Conservation (phyloP, 2,329 filamentous ascomycete species). For the Thelonectria rubi region DNA sequence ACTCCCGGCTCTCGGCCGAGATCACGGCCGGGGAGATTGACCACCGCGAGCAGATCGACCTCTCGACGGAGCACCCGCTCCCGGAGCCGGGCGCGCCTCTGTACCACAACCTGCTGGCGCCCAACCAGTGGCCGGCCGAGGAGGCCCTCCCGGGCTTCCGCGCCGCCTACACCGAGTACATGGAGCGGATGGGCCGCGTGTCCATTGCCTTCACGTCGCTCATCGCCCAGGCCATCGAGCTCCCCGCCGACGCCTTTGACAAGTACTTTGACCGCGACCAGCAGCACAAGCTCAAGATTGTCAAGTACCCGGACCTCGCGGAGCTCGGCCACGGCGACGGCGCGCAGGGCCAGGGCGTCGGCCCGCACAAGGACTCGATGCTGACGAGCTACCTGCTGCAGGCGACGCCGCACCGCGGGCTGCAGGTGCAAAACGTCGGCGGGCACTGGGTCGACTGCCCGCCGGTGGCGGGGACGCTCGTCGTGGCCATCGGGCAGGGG, state of each 20-base stretch:
- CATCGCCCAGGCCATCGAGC: conserved; percentile 83
- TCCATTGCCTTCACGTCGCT: conserved; percentile 79
- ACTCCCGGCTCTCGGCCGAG: conserved; percentile 72
- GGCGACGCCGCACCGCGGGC: conserved; percentile 75
- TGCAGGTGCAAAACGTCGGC: conserved; percentile 83
- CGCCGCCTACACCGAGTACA: conserved; percentile 76
- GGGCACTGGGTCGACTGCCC: conserved; percentile 86
- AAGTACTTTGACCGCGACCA: conserved; percentile 78
- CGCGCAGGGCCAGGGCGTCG: conserved; percentile 68
- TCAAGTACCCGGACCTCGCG: conserved; percentile 82
- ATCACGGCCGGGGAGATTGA: conserved; percentile 79
- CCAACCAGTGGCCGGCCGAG: conserved; percentile 80
- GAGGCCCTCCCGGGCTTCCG: conserved; percentile 73
- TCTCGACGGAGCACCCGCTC: conserved; percentile 79
- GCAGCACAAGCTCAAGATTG: conserved; percentile 91
- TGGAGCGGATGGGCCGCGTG: conserved; percentile 76
- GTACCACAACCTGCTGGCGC: conserved; percentile 80
- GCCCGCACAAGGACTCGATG: conserved; percentile 88
- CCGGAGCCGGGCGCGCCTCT: conserved; percentile 70
- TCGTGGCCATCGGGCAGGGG: conserved; percentile 88
- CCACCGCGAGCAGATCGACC: conserved; percentile 86
- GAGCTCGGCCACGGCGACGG: conserved; percentile 60
- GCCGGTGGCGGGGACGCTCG: conserved; percentile 78
- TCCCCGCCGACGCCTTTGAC: conserved; percentile 75
- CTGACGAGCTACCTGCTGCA: conserved; percentile 83